Evolutionary conservation across 768 basidiomycete genomes (phyloP), one percentile per base, ranked within the genome.

Genomic region (Phylloporus arenicola): DNA sequence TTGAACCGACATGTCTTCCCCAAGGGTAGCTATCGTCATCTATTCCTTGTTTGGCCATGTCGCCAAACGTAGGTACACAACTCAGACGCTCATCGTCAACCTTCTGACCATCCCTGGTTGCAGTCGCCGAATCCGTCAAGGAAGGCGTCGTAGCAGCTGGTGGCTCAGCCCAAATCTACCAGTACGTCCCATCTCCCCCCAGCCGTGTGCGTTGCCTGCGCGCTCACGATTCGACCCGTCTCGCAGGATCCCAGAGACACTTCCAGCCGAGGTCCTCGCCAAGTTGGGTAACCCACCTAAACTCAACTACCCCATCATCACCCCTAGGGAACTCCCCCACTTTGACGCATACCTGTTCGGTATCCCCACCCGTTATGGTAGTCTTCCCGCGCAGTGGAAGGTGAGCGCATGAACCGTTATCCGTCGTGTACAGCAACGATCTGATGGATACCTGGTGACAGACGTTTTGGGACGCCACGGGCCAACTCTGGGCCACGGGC

Each of bases 41-140:
- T 90, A 89, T 72, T 64, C 80, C 35, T 64, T 86, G 71, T 87
- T 84, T 64, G 84, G 85, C 57, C 88, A 90, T 65, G 78, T 90
- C 67, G 75, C 73, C 56, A 77, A 78, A 60, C 39, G 88, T 88
- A 61, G 31, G 83, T 74, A 7, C 24, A n/a, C 5, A 25, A 1
- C 33, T 10, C 45, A 20, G 42, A 33, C 38, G 34, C 13, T 13
- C 25, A 30, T 12, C 29, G 12, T 6, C 27, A 11, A 14, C 19
- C 1, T n/a, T 17, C 27, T 34, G 45, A 56, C 11, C 9, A 29
- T 29, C 11, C 9, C 16, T 24, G 10, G 35, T 53, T 43, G 1
- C 59, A 89, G 88, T 89, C 67, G 86, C 87, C 14, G 78, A 79
- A 57, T 60, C 74, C n/a, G 74, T 68, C 58, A 70, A 69, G 68